Evolutionary conservation across 176 grass and related monocot genomes (phyloP).

Genomic region (Phoenix dactylifera): DNA sequence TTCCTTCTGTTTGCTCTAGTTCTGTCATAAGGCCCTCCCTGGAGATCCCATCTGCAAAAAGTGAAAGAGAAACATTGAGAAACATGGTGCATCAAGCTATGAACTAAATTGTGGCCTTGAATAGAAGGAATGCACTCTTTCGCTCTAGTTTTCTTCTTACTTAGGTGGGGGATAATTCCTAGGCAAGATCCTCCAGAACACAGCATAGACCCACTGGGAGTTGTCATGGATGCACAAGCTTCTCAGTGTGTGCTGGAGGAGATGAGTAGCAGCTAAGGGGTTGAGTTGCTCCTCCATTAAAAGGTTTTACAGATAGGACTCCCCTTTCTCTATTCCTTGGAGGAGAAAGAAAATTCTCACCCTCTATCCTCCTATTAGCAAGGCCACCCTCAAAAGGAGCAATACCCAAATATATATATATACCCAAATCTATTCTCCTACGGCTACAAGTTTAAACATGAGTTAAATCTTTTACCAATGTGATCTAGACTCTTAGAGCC

Average conservation of each 20-base stretch:
- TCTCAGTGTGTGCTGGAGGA: slow-evolving; percentile 17
- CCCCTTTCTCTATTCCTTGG: not conserved
- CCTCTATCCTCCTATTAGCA: slow-evolving; percentile 1
- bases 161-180: slow-evolving; percentile 18
- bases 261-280: slow-evolving; percentile 7
- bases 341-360: too few relatives aligned
- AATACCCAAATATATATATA: not conserved
- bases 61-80: not conserved
- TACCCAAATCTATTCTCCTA: not conserved
- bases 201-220: slow-evolving; percentile 19
- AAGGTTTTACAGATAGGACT: too few relatives aligned
- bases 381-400: not conserved
- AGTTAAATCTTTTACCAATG: not conserved
- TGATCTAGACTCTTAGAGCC: slow-evolving; percentile 1
- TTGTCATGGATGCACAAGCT: slow-evolving; percentile 12
- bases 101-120: too few relatives aligned
- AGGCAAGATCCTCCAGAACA: slow-evolving; percentile 23
- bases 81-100: not conserved
- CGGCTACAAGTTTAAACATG: not conserved
- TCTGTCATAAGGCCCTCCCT: slow-evolving; percentile 69
- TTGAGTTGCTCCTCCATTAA: slow-evolving; percentile 21
- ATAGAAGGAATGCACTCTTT: too few relatives aligned
- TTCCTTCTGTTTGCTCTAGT: slow-evolving; percentile 95
- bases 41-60: slow-evolving; percentile 81
- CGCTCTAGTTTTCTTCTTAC: not conserved